Evolutionary conservation across 179 eudicot species (phyloP).

Genomic region (Nepenthes alata): DNA sequence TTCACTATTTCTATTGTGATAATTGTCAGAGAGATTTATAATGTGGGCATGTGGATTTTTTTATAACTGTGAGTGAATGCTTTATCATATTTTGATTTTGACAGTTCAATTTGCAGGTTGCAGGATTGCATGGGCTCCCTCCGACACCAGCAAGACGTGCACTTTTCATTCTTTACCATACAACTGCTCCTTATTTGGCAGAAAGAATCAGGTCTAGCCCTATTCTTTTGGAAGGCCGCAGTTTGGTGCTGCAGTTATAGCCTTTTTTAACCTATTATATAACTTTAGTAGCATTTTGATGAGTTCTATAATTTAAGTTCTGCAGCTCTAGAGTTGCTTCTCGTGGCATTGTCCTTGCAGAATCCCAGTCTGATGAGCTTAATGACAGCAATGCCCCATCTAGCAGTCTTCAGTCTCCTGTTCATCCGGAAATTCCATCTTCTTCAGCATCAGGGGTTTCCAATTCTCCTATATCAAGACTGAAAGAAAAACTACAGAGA

Average conservation of each 20-base stretch:
- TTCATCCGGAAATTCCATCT: conserved; percentile 23
- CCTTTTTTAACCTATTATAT: neutral
- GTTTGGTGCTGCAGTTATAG: neutral
- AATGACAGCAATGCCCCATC: conserved; percentile 14
- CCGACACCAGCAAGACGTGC: conserved; percentile 98
- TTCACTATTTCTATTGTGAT: too few relatives aligned
- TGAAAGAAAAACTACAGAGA: conserved; percentile 41
- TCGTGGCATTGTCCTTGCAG: conserved; percentile 63
- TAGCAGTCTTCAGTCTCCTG: conserved; percentile 22
- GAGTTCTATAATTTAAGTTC: neutral
- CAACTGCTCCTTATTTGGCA: conserved; percentile 90
- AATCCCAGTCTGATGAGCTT: conserved; percentile 42
- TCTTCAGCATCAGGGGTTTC: conserved; percentile 33
- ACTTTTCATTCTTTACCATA: conserved; percentile 76
- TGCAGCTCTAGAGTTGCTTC: conserved; percentile 89
- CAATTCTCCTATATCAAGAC: conserved; percentile 35
- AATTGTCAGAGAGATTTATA: too few relatives aligned
- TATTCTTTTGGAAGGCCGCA: neutral
- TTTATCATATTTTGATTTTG: neutral
- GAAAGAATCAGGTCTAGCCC: conserved; percentile 69
- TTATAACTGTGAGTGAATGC: too few relatives aligned
- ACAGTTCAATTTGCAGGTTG: conserved; percentile 45
- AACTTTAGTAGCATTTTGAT: neutral
- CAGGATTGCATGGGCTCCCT: conserved; percentile 84
- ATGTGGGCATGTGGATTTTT: too few relatives aligned